Evolutionary conservation across 371 early-diverging fungal genomes (phyloP), one percentile per base, ranked within the genome.

Genomic region (Mucor indicus): DNA sequence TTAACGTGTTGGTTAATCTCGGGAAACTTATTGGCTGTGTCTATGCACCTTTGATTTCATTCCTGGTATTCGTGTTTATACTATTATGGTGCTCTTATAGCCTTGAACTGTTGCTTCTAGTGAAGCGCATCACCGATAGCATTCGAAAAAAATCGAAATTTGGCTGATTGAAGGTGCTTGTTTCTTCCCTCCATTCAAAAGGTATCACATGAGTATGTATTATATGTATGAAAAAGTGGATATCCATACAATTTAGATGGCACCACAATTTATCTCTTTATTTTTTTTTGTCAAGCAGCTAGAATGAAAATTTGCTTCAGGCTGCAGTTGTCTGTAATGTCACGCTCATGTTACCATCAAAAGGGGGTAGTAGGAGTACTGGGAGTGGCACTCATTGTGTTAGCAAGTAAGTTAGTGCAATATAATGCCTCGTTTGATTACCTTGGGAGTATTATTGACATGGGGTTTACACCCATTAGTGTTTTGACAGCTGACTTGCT

Each of bases 221-320:
- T 19, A 42, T 42, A 42, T 7, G 30, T 29, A 8, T 33, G n/a
- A 11, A 33, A 13, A 11, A 79, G 85, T 31, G 91, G 91, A 8
- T 91, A 91, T 67, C 81, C 86, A 7, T 90, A 90, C 63, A 91
- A 91, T 59, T 57, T 91, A 33, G 91, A 91, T 51, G 91, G 91
- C 5, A 85, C 87, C 8, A 88, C 90, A 12, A 73, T 91, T 23
- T 88, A 90, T 60, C 71, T 87, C 6, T 75, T 86, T 37, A 77
- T 84, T 23, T 85, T 86, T 53, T 67, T 72, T 33, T 86, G 85
- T 19, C 84, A 91, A 57, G 87, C 86, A 4, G 75, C 79, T 20
- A 78, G 81, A 6, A 56, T 87, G 38, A 39, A 63, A 39, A 69
- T 87, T 48, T 36, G 79, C 4, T 36, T 85, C 23, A 71, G 71